These are phyloP conservation scores for Batkoa obscura DNA, from an alignment of 371 early-diverging fungal genomes.

Conservation along the genomic window DNA sequence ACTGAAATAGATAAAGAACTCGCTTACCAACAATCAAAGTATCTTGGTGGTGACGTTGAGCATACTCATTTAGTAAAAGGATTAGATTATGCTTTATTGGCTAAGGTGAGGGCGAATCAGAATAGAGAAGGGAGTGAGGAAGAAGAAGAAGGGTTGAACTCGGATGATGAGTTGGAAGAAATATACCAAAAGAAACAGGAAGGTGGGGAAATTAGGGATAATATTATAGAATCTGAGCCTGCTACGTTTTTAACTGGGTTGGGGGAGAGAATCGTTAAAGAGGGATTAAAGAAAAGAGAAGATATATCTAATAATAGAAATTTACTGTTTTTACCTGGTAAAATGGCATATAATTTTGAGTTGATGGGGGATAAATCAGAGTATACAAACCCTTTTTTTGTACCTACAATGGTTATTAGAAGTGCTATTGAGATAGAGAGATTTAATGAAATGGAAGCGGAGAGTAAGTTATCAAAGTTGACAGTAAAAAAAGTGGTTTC, in stretches of 20 bases:
- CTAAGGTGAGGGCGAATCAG: slow-evolving; percentile 31
- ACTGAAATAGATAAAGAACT: slow-evolving; percentile 13
- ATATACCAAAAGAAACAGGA: slow-evolving; percentile 9
- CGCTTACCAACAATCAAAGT: slow-evolving; percentile 40
- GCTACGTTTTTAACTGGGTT: slow-evolving; percentile 12
- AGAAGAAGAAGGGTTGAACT: slow-evolving; percentile 10
- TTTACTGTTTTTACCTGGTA: slow-evolving; percentile 55
- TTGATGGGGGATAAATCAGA: slow-evolving; percentile 26
- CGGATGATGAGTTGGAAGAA: slow-evolving; percentile 8
- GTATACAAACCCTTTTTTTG: slow-evolving; percentile 44
- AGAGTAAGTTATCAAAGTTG: slow-evolving; percentile 33
- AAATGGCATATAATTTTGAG: slow-evolving; percentile 63
- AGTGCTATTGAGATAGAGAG: slow-evolving; percentile 19
- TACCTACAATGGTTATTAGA: slow-evolving; percentile 54
- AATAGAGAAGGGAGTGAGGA: slow-evolving; percentile 8
- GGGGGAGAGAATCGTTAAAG: slow-evolving; percentile 19
- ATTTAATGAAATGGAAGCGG: slow-evolving; percentile 19
- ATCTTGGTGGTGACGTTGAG: slow-evolving; percentile 63
- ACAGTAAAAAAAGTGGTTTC: slow-evolving; percentile 21
- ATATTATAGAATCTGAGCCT: background rate
- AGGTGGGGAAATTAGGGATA: background rate
- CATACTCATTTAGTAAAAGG: slow-evolving; percentile 88
- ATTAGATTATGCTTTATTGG: slow-evolving; percentile 59
- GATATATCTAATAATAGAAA: slow-evolving; percentile 20
- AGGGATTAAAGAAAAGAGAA: slow-evolving; percentile 13